These are phyloP conservation scores for Saccharomyces hybrid DNA, from an alignment of 1,139 yeast genomes.

Conservation along the genomic window DNA sequence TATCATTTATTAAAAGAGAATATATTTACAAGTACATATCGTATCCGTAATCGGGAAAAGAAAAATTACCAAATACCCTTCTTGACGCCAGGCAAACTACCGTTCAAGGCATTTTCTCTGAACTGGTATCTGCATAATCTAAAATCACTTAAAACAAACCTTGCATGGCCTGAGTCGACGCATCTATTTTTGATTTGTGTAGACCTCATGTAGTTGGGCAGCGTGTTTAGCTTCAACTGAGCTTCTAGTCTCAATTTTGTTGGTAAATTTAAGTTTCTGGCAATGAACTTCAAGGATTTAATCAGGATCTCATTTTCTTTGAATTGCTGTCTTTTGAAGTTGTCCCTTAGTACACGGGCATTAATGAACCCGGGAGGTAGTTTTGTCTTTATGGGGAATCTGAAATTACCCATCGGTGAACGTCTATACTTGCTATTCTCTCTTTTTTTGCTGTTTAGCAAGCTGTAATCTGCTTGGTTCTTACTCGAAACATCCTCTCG, in stretches of 20 bases:
- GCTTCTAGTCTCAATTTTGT: constrained; percentile 86
- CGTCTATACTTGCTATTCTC: not conserved
- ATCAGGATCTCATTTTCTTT: constrained; percentile 85
- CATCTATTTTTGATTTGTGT: constrained; percentile 84
- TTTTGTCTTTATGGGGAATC: constrained; percentile 45
- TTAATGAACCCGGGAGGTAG: constrained; percentile 45
- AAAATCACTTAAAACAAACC: constrained; percentile 75
- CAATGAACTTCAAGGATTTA: constrained; percentile 79
- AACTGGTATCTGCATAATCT: constrained; percentile 87
- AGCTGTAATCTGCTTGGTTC: not conserved
- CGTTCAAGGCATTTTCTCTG: constrained; percentile 81
- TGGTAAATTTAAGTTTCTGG: constrained; percentile 85
- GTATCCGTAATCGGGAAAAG: not conserved
- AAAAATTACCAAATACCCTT: constrained; percentile 78
- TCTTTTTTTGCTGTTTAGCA: not conserved
- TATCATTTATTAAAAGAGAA: not conserved
- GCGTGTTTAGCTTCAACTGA: constrained; percentile 77
- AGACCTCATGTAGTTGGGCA: constrained; percentile 84
- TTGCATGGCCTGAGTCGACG: constrained; percentile 80
- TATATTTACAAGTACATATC: constrained; percentile 2
- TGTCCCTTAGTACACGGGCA: constrained; percentile 77
- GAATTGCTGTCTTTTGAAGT: constrained; percentile 78
- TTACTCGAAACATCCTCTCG: not conserved
- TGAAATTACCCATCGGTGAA: constrained; percentile 34
- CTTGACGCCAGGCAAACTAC: constrained; percentile 87